Evolutionary conservation across 78 protist species (phyloP).

Genomic region (Isochrysis galbana): DNA sequence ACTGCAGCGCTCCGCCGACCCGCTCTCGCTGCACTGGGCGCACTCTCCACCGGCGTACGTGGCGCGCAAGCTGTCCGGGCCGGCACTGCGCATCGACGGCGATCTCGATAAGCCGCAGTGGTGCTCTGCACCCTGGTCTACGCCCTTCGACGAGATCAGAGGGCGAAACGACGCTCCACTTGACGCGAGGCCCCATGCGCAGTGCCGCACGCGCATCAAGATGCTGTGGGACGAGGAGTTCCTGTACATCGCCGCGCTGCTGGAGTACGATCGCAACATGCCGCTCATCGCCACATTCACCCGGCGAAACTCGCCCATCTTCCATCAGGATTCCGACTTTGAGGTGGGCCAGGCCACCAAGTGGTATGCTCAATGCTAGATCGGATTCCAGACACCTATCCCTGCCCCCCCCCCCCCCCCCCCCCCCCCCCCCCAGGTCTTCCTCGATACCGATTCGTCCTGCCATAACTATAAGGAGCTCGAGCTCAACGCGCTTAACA

Average conservation of each 20-base stretch:
- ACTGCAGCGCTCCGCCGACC: no score
- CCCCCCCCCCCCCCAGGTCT: no score
- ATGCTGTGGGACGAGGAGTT: conserved; percentile 45
- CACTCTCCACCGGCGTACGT: no score
- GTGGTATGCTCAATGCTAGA: no score
- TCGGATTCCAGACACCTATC: no score
- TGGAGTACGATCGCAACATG: conserved; percentile 33
- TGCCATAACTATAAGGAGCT: conserved; percentile 59
- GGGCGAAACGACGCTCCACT: background rate
- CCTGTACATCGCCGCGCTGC: conserved; percentile 57
- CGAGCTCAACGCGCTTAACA: conserved; percentile 59
- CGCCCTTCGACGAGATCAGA: conserved; percentile 35
- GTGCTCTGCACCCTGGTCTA: conserved; percentile 25
- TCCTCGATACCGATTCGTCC: conserved; percentile 34
- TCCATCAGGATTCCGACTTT: conserved; percentile 47
- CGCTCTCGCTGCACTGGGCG: no score
- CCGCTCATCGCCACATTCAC: conserved; percentile 35
- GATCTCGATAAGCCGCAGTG: conserved; percentile 16
- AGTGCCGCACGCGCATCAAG: conserved; percentile 45
- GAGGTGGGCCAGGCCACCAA: no score
- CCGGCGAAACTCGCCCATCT: conserved; percentile 25
- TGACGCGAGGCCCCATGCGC: background rate
- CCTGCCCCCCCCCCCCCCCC: no score
- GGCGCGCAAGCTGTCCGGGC: background rate
- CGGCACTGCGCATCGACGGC: conserved; percentile 40